phyloP scores from a whole-genome alignment of 140 eudicot species.

The Anethum foeniculum region DNA sequence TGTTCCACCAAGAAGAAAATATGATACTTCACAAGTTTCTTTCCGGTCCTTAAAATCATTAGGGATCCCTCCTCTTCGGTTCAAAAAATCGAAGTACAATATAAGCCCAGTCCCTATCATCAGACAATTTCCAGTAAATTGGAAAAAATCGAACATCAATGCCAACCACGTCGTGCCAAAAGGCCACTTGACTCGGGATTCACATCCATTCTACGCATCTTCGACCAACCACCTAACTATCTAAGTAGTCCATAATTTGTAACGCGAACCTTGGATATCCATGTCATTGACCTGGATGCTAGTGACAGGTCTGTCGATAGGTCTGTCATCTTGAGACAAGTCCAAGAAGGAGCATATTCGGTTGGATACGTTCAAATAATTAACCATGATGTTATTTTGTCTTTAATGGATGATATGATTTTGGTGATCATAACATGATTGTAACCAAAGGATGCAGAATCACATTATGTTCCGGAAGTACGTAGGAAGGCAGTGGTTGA shows the following conservation, averaged over 20 bases:
- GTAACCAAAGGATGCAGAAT: neutral
- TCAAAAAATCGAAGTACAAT: too few relatives aligned
- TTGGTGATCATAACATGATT: slow-evolving; percentile 5
- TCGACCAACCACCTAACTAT: neutral
- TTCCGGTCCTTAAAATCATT: too few relatives aligned
- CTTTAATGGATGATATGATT: neutral
- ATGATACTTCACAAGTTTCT: too few relatives aligned
- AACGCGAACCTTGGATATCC: neutral
- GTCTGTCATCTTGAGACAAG: neutral
- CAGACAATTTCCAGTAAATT: neutral
- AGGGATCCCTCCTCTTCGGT: too few relatives aligned
- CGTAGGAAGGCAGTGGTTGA: slow-evolving; percentile 13
- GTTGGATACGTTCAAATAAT: neutral
- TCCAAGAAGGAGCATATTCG: neutral
- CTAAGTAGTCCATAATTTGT: neutral
- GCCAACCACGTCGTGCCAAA: neutral
- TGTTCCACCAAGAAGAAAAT: too few relatives aligned
- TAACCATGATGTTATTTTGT: neutral
- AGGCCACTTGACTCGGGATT: neutral
- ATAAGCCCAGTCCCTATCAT: too few relatives aligned
- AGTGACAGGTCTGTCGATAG: too few relatives aligned
- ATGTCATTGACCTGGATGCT: neutral
- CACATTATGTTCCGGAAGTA: slow-evolving; percentile 5
- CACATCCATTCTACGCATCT: neutral
- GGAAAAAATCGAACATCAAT: neutral